A percentile compares a stretch with the other conserved stretches of the same genome.
Evolutionary conservation across 2,329 filamentous ascomycete genomes (phyloP).

Genomic region (Fulvia fulva): DNA sequence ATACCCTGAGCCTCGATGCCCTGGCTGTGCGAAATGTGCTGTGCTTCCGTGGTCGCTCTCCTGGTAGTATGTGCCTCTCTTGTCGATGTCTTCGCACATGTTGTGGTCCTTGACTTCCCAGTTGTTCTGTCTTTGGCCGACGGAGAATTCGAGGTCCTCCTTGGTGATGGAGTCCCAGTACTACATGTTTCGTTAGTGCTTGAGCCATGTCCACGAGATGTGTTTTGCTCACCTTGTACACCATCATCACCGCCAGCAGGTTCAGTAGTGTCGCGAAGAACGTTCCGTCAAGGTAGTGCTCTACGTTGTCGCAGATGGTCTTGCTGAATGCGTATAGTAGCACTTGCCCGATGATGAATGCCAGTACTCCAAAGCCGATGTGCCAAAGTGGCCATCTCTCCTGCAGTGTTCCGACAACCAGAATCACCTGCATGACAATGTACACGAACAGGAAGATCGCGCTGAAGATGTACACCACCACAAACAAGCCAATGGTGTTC

Average conservation of each 20-base stretch:
- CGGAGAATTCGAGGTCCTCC: slow-evolving; percentile 96
- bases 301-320: slow-evolving; percentile 74
- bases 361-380: slow-evolving; percentile 83
- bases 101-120: slow-evolving; percentile 93
- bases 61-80: slow-evolving; percentile 66
- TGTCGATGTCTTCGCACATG: slow-evolving; percentile 72
- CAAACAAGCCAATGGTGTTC: slow-evolving; percentile 84
- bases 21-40: slow-evolving; percentile 38
- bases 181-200: slow-evolving; percentile 43
- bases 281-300: slow-evolving; percentile 90
- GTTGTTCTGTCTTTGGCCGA: slow-evolving; percentile 90
- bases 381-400: slow-evolving; percentile 94
- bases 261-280: slow-evolving; percentile 96
- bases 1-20: slow-evolving; percentile 20
- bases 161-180: slow-evolving; percentile 99
- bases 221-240: slow-evolving; percentile 74
- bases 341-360: slow-evolving; percentile 89
- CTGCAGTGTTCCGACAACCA: slow-evolving; percentile 85
- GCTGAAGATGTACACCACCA: slow-evolving; percentile 88
- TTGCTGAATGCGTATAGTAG: slow-evolving; percentile 86
- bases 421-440: slow-evolving; percentile 77
- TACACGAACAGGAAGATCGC: slow-evolving; percentile 84
- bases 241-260: slow-evolving; percentile 95
- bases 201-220: background rate
- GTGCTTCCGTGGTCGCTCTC: slow-evolving; percentile 61